Percentiles rank a stretch among this genome's conserved stretches.
These are phyloP conservation scores for Trichoderma simmonsii DNA, from an alignment of 2,329 filamentous ascomycete genomes.

Conservation along the genomic window DNA sequence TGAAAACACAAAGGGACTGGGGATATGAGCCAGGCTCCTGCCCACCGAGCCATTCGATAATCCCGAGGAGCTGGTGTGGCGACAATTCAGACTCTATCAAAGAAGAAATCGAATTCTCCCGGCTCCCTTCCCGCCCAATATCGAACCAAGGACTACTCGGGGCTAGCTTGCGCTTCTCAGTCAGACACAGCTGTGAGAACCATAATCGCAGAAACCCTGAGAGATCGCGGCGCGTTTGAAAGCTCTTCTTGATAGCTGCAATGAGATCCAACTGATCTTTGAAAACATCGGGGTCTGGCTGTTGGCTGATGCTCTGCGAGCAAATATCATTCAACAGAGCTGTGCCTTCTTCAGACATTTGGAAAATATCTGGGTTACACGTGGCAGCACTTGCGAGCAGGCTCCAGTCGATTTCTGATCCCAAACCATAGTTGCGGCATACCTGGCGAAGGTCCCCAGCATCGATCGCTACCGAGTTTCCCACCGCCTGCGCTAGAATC, in stretches of 20 bases:
- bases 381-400: constrained; percentile 40
- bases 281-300: constrained; percentile 21
- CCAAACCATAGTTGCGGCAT: constrained; percentile 43
- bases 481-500: constrained; percentile 32
- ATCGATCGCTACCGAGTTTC: constrained; percentile 36
- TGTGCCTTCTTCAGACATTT: constrained; percentile 38
- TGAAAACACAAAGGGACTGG: constrained; percentile 40
- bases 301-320: constrained; percentile 30
- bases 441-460: constrained; percentile 40
- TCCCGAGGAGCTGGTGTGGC: constrained; percentile 40
- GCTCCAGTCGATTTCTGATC: constrained; percentile 39
- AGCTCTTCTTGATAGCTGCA: constrained; percentile 43
- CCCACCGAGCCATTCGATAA: constrained; percentile 42
- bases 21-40: constrained; percentile 33
- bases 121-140: constrained; percentile 24
- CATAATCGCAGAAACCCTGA: constrained; percentile 47
- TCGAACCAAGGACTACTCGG: constrained; percentile 35
- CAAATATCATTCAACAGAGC: constrained; percentile 41
- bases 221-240: constrained; percentile 43
- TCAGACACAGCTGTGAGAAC: constrained; percentile 41
- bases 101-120: constrained; percentile 22
- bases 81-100: constrained; percentile 44
- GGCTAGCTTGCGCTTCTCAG: constrained; percentile 30
- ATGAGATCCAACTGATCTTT: constrained; percentile 37
- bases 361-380: constrained; percentile 49